Conservation (phyloP, 1,284 basidiomycete genomes). For the Papiliotrema flavescens region DNA sequence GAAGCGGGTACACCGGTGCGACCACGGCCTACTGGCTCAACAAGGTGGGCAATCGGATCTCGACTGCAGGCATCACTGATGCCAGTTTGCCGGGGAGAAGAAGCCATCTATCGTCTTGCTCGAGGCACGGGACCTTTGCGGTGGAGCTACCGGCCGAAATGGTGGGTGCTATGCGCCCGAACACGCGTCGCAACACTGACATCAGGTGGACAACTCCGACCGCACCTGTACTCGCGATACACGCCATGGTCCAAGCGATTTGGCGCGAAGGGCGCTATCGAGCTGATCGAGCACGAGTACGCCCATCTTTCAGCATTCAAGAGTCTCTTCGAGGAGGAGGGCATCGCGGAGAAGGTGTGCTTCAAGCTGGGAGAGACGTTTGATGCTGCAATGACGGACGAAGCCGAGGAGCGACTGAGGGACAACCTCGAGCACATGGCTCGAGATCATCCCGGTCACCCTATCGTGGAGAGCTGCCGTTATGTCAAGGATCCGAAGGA, state of each 20-base stretch:
- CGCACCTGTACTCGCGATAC: slow-evolving; percentile 24
- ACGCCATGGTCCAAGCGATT: slow-evolving; percentile 14
- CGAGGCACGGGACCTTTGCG: slow-evolving; percentile 33
- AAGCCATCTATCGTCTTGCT: slow-evolving; percentile 23
- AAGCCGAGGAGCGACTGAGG: slow-evolving; percentile 11
- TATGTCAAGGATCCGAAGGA: slow-evolving; percentile 16
- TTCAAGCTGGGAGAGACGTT: slow-evolving; percentile 18
- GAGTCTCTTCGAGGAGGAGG: slow-evolving; percentile 12
- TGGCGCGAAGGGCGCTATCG: slow-evolving; percentile 12
- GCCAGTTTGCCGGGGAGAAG: neutral
- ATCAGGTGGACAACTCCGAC: slow-evolving; percentile 24
- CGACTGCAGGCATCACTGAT: neutral
- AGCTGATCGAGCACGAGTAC: slow-evolving; percentile 19
- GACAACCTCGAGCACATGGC: slow-evolving; percentile 13
- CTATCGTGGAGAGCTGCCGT: slow-evolving; percentile 9
- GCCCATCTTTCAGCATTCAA: slow-evolving; percentile 18
- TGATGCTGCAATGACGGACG: slow-evolving; percentile 22
- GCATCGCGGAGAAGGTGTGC: slow-evolving; percentile 14
- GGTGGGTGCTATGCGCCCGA: slow-evolving; percentile 16
- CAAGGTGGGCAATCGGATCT: slow-evolving; percentile 1
- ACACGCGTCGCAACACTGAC: neutral
- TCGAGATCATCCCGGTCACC: slow-evolving; percentile 8
- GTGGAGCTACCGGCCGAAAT: slow-evolving; percentile 34
- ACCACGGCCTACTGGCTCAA: slow-evolving; percentile 10
- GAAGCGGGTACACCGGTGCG: slow-evolving; percentile 13